phyloP scores from a whole-genome alignment of 2,329 filamentous ascomycete genomes.

The Phialophora macrospora region DNA sequence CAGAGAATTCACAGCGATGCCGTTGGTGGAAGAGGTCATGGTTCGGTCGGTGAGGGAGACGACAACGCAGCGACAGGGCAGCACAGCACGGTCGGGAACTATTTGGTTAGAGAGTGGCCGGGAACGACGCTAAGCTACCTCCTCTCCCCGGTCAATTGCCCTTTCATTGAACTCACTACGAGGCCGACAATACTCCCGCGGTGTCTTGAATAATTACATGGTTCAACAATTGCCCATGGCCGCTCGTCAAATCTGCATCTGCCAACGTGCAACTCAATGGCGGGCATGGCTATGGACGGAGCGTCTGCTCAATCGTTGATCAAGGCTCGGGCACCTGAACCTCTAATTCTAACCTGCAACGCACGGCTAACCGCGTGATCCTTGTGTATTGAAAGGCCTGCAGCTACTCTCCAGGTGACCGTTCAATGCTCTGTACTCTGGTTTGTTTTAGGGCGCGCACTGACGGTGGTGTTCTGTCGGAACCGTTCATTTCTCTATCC shows the following conservation, averaged over 20 bases:
- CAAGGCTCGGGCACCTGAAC: background rate
- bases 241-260: background rate
- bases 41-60: conserved; percentile 20
- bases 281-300: background rate
- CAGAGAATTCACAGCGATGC: conserved; percentile 12
- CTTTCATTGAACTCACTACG: background rate
- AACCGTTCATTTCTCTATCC: background rate
- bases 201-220: background rate
- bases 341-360: background rate
- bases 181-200: background rate
- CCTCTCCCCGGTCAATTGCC: background rate
- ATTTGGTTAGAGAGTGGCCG: conserved; percentile 9
- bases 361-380: background rate
- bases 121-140: background rate
- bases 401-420: background rate
- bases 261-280: background rate
- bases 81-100: conserved; percentile 8
- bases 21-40: conserved; percentile 17
- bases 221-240: background rate
- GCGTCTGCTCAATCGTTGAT: background rate
- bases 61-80: conserved; percentile 8
- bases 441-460: background rate
- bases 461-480: background rate
- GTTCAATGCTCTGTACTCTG: background rate
- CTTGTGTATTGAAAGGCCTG: background rate